Base-by-base conservation (phyloP, 306 rosid genomes). In the Sphenostylis stenocarpa region DNA sequence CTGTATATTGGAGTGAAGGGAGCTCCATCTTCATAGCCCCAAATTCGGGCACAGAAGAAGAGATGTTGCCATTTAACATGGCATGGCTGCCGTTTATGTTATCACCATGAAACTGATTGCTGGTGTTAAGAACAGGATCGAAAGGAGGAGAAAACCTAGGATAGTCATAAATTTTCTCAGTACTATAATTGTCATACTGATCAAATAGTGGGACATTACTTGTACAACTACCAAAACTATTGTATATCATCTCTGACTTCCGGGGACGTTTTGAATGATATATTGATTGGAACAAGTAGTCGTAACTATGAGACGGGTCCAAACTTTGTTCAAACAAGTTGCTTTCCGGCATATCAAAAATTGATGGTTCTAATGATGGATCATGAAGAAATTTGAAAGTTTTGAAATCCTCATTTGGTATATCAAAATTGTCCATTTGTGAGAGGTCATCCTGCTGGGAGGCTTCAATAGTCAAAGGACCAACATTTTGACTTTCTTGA, bases 1-100 rank as follows among this genome's bases (percentile, higher is more conserved):
- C 86, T 26, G 81, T 53, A 91, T 83, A 88, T 93, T 91, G 98
- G 98, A 90, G 87, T 91, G 98, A 93, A 93, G 98, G 98, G 98
- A 90, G 96, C 96, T 91, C 98, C 85, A 61, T 80, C 90, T 86
- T 89, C 93, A 74, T 86, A 55, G 84, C 58, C 91, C 83, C 87
- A 26, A 60, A 49, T 70, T 78, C 3, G 87, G 92, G 86, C 83
- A 20, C 69, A 77, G 93, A 91, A 88, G 92, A 88, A 55, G 96
- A 86, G 82, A 87, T 80, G 67, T 87, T 92, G 86, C 89, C 97
- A 88, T 88, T 87, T 89, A 83, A 47, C 67, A 77, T 48, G 90
- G 92, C 80, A 81, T 93, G 97, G 86, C 89, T 44, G 67, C 88
- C 96, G 47, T 55, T 81, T 43, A 64, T 33, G 62, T 77, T 81